phyloP scores from a whole-genome alignment of 371 early-diverging fungal genomes.

The Batkoa obscura region DNA sequence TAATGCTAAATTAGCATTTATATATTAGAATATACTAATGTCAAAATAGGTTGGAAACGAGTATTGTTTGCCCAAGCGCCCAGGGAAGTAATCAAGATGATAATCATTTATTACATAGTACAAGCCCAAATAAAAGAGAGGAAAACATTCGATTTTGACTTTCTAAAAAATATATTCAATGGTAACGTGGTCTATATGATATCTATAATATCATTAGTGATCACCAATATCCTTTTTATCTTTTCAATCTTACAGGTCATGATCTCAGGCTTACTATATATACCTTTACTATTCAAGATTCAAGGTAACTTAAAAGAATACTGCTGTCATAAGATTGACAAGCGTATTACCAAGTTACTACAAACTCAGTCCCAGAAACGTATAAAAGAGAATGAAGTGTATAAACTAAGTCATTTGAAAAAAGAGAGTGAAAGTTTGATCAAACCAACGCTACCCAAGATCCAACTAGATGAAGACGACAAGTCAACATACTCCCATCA shows the following conservation, averaged over 20 bases:
- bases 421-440: background rate
- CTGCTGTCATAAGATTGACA: constrained; percentile 79
- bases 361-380: background rate
- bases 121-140: constrained; percentile 12
- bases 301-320: constrained; percentile 82
- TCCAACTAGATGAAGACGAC: background rate
- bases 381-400: background rate
- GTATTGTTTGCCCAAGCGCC: constrained; percentile 69
- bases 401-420: no score
- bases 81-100: constrained; percentile 47
- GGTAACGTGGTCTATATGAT: constrained; percentile 10
- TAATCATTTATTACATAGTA: constrained; percentile 14
- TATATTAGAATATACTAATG: background rate
- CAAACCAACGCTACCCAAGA: constrained; percentile 1
- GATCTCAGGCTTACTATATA: constrained; percentile 48
- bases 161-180: background rate
- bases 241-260: constrained; percentile 29
- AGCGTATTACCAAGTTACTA: constrained; percentile 18
- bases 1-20: no score
- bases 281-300: constrained; percentile 58
- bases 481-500: background rate
- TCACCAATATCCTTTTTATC: constrained; percentile 47
- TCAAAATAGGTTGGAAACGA: constrained; percentile 55
- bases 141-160: background rate
- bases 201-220: constrained; percentile 23